Evolutionary conservation across 2,329 filamentous ascomycete genomes (phyloP).

Genomic region (Colletotrichum sp.): DNA sequence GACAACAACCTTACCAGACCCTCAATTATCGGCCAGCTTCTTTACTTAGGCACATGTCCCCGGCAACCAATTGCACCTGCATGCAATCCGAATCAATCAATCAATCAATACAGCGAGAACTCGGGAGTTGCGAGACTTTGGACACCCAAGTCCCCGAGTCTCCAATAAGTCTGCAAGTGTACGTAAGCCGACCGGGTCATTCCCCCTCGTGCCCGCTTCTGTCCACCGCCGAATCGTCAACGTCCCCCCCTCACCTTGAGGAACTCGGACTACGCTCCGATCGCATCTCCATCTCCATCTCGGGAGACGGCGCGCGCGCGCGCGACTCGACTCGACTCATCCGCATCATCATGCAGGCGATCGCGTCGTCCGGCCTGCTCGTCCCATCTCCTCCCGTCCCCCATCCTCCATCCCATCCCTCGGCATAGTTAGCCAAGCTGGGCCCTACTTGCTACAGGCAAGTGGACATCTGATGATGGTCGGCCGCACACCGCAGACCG

Average conservation of each 20-base stretch:
- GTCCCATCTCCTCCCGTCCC: neutral
- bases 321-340: constrained; percentile 5
- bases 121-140: neutral
- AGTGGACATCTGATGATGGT: neutral
- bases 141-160: neutral
- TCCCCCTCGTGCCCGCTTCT: neutral
- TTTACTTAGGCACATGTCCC: neutral
- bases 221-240: neutral
- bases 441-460: neutral
- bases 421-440: neutral
- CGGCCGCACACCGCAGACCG: neutral
- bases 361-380: neutral
- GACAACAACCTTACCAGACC: neutral
- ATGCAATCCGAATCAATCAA: neutral
- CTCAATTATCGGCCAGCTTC: neutral
- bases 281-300: constrained; percentile 13
- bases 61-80: neutral
- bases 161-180: neutral
- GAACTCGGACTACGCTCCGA: constrained; percentile 18
- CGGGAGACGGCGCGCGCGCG: constrained; percentile 8
- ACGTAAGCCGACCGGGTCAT: neutral
- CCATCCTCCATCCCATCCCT: neutral
- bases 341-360: constrained; percentile 7
- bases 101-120: neutral
- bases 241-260: neutral